Conservation (phyloP, 1,139 yeast genomes). For the Hemisphaericaspora lyxosophila region DNA sequence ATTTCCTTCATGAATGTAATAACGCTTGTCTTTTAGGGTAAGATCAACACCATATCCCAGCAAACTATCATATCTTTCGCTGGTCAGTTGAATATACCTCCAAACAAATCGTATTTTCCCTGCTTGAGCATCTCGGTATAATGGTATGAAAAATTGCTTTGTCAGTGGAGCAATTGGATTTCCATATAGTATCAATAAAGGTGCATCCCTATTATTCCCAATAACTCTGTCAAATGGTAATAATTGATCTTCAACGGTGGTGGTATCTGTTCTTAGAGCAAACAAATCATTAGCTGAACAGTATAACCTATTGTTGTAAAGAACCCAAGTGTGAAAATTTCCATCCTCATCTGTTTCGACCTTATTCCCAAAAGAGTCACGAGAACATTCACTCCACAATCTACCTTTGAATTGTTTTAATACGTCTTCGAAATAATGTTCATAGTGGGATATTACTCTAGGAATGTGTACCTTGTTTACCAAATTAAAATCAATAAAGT, state of each 20-base stretch:
- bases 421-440: conserved; percentile 41
- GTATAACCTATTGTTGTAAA: conserved; percentile 51
- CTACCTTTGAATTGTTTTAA: conserved; percentile 20
- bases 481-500: conserved; percentile 51
- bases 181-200: conserved; percentile 49
- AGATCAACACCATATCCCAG: conserved; percentile 70
- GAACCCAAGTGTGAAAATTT: conserved; percentile 49
- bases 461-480: conserved; percentile 60
- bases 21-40: conserved; percentile 57
- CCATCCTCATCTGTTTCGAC: conserved; percentile 20
- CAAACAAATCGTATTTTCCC: conserved; percentile 75
- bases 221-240: conserved; percentile 60
- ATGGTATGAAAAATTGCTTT: conserved; percentile 53
- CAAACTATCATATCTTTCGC: conserved; percentile 32
- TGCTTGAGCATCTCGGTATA: conserved; percentile 57
- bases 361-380: conserved; percentile 38
- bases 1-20: conserved; percentile 53
- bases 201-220: conserved; percentile 46
- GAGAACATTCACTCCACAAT: conserved; percentile 25
- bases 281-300: conserved; percentile 69
- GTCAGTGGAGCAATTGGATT: conserved; percentile 51
- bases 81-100: conserved; percentile 56
- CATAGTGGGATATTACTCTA: conserved; percentile 61
- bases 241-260: conserved; percentile 16
- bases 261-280: conserved; percentile 44